Base-by-base conservation (phyloP, 148 eudicot genomes). In the Hydrangea macrophylla region DNA sequence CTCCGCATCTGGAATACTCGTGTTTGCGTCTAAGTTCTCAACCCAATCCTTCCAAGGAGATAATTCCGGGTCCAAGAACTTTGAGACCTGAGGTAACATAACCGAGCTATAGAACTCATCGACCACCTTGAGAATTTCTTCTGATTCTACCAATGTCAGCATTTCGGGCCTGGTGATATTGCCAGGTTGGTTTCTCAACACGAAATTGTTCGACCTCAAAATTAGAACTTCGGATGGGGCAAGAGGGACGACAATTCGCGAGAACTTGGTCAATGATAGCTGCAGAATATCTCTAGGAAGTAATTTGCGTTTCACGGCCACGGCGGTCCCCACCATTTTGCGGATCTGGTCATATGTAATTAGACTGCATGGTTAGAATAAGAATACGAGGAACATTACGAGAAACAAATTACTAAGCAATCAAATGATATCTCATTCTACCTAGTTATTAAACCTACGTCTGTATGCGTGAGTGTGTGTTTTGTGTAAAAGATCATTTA, bases 261-360 rank as follows among this genome's bases (percentile, higher is more conserved):
- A 80, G 67, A 84, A 90, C 78, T 90, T 93, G 83, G 76, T 80
- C 59, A 90, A 83, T 7, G 96, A 93, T 75, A 90, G n/a, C 59
- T 73, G 63, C 32, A 93, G 58, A 65, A 90, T 74, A 72, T 93
- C 98, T 74, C 85, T 81, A 37, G 92, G 90, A 39, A 93, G 87
- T 67, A 93, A 70, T 22, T 84, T 78, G 26, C 98, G 96, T 75
- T 93, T 93, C 36, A 90, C 81, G 0, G 98, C 96, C 18, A 93
- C 87, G 23, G 96, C 96, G 30, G 98, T 85, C 33, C 96, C 98
- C 50, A 90, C 86, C 98, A 93, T 93, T 83, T 93, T 93, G 76
- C 96, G 96, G 68, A 93, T 93, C 98, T 93, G 93, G 56, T 56
- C 45, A 62, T 55, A 54, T 31, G 24, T 7, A 9, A 44, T 23